These are phyloP conservation scores for Lentinula novae-zelandiae DNA, from an alignment of 1,284 basidiomycete species.

Conservation along the genomic window DNA sequence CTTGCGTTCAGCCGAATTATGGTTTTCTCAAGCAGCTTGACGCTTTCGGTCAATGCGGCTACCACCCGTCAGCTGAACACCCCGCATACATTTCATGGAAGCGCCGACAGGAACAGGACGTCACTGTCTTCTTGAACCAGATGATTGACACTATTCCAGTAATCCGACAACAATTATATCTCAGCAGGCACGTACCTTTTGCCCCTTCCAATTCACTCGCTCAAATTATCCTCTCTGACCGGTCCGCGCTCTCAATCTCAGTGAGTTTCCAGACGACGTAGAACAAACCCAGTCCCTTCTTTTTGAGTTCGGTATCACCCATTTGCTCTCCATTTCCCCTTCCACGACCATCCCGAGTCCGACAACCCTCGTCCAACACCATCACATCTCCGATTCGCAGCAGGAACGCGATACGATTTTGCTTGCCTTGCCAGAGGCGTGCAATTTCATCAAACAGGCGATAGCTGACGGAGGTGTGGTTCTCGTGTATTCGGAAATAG, in stretches of 20 bases:
- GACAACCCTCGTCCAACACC: slow-evolving; percentile 30
- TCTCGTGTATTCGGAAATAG: slow-evolving; percentile 62
- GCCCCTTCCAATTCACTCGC: neutral
- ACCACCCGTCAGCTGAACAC: slow-evolving; percentile 37
- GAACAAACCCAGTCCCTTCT: slow-evolving; percentile 49
- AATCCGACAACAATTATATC: slow-evolving; percentile 40
- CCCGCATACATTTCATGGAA: slow-evolving; percentile 52
- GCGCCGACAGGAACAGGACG: slow-evolving; percentile 46
- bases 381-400: slow-evolving; percentile 36
- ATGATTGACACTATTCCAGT: slow-evolving; percentile 47
- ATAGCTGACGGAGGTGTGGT: slow-evolving; percentile 39
- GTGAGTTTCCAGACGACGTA: slow-evolving; percentile 50
- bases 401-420: slow-evolving; percentile 35
- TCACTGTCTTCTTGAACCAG: slow-evolving; percentile 45
- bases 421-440: slow-evolving; percentile 38
- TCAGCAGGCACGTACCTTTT: slow-evolving; percentile 40
- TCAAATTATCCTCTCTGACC: neutral
- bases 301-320: slow-evolving; percentile 44
- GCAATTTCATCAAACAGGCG: slow-evolving; percentile 39
- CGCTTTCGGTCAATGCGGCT: slow-evolving; percentile 47
- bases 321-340: slow-evolving; percentile 50
- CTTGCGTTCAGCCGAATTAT: slow-evolving; percentile 56
- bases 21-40: slow-evolving; percentile 61
- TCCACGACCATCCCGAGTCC: slow-evolving; percentile 30
- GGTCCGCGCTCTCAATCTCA: slow-evolving; percentile 19